Percentiles rank a stretch among this genome's conserved stretches.
phyloP scores from a whole-genome alignment of 306 rosid genomes.

The Malus orientalis region DNA sequence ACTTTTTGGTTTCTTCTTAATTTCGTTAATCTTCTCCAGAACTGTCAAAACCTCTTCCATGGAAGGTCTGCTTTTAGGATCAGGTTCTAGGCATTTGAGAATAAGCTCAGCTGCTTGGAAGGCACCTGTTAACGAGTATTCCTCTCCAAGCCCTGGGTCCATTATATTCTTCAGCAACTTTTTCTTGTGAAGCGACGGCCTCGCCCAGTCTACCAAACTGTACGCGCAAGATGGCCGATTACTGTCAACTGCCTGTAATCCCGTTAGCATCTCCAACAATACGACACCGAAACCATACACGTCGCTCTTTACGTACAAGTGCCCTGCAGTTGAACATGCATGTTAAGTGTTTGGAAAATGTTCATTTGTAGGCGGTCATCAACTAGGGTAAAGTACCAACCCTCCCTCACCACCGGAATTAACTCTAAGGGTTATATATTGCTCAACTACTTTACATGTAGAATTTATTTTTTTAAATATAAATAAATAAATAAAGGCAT shows the following conservation, averaged over 20 bases:
- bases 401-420: no score
- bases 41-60: conserved; percentile 47
- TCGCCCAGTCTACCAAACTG: conserved; percentile 38
- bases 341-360: background rate
- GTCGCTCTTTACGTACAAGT: conserved; percentile 72
- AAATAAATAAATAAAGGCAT: no score
- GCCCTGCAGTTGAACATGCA: conserved; percentile 37
- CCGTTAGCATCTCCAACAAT: conserved; percentile 66
- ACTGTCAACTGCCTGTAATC: conserved; percentile 43
- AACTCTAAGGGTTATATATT: no score
- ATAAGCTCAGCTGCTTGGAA: conserved; percentile 35
- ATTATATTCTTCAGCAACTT: conserved; percentile 40
- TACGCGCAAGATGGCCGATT: conserved; percentile 22
- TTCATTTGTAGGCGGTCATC: background rate
- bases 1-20: conserved; percentile 21
- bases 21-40: conserved; percentile 25
- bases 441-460: no score
- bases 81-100: conserved; percentile 41
- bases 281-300: conserved; percentile 92
- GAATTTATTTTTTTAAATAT: no score
- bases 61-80: conserved; percentile 54
- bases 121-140: conserved; percentile 36
- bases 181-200: conserved; percentile 25
- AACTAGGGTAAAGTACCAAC: no score
- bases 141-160: conserved; percentile 37